Evolutionary conservation across 2,329 filamentous ascomycete genomes (phyloP).

Genomic region (Didymella arachidicola): DNA sequence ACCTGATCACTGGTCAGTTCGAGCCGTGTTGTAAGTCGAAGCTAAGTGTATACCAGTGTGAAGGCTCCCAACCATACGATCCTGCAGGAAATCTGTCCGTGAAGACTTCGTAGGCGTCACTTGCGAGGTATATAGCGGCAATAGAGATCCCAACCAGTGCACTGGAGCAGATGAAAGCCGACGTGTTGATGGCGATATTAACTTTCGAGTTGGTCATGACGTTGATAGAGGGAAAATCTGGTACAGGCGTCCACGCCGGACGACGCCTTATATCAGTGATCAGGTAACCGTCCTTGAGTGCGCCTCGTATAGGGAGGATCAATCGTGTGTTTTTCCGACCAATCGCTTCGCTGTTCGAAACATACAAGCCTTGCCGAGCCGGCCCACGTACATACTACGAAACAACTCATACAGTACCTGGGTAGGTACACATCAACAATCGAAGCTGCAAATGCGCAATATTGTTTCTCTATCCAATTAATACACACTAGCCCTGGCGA

Average conservation of each 20-base stretch:
- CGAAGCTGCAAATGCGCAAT: too few relatives aligned
- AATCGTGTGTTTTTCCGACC: background rate
- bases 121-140: conserved; percentile 2
- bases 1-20: background rate
- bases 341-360: background rate
- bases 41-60: background rate
- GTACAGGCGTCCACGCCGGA: too few relatives aligned
- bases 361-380: background rate
- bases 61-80: background rate
- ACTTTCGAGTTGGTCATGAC: background rate
- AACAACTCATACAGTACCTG: background rate
- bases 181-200: background rate
- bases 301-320: background rate
- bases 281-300: background rate
- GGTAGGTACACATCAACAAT: background rate
- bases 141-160: background rate
- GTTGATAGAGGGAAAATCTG: background rate
- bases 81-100: conserved; percentile 1
- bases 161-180: conserved; percentile 1
- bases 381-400: background rate
- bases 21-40: background rate
- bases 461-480: too few relatives aligned
- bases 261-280: background rate
- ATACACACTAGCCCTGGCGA: too few relatives aligned
- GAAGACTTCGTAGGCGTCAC: conserved; percentile 1